These are phyloP conservation scores for Fraxinus velutina DNA, from an alignment of 305 asterid species.

Conservation along the genomic window DNA sequence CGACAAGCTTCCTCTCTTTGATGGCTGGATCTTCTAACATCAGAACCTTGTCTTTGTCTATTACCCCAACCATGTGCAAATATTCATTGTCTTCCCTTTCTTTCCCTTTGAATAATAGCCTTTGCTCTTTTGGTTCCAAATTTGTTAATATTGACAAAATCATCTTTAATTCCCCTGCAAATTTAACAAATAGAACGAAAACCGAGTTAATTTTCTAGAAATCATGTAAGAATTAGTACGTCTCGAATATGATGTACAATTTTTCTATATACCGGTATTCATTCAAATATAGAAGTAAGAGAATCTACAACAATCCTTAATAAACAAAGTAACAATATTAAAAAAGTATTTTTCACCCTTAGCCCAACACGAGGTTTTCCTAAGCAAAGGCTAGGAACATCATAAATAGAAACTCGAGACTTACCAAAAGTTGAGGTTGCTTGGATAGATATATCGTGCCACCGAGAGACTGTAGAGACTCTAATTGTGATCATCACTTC, in stretches of 20 bases:
- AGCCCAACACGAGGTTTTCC: not conserved
- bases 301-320: not conserved
- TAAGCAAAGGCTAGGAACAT: not conserved
- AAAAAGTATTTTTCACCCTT: not conserved
- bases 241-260: not conserved
- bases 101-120: constrained; percentile 66
- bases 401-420: not conserved
- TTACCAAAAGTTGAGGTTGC: constrained; percentile 72
- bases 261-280: not conserved
- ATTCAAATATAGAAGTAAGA: not conserved
- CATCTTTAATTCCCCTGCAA: constrained; percentile 64
- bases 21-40: constrained; percentile 74
- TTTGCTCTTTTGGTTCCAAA: constrained; percentile 64
- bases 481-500: constrained; percentile 47
- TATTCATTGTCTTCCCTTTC: constrained; percentile 71
- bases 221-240: not conserved
- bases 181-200: not conserved
- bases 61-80: constrained; percentile 78
- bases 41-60: constrained; percentile 60
- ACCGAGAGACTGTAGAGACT: constrained; percentile 60
- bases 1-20: constrained; percentile 60
- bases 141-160: constrained; percentile 52
- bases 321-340: not conserved
- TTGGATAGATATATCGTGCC: constrained; percentile 49
- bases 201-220: not conserved